Percentiles rank a stretch among this genome's conserved stretches.
These are phyloP conservation scores for Fistulinella prunicolor DNA, from an alignment of 768 basidiomycete species.

Conservation along the genomic window DNA sequence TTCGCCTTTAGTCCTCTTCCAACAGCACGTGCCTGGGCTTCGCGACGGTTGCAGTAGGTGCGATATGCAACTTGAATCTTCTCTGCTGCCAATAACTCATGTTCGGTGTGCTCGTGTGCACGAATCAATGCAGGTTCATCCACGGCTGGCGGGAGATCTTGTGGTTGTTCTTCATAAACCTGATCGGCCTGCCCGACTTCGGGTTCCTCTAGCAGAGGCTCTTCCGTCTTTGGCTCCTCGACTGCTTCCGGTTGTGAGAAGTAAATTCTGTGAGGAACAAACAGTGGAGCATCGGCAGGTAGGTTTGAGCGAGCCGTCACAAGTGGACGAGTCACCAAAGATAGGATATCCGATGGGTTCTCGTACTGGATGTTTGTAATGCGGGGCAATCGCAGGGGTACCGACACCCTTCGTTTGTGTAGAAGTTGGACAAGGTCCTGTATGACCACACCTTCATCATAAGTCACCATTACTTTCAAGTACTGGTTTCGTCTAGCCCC, in stretches of 20 bases:
- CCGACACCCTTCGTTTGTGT: slow-evolving; percentile 8
- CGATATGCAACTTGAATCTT: slow-evolving; percentile 23
- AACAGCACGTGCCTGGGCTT: slow-evolving; percentile 3
- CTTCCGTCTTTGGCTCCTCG: not conserved
- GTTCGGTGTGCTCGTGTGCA: slow-evolving; percentile 21
- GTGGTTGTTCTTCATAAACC: slow-evolving; percentile 12
- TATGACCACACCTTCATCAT: slow-evolving; percentile 4
- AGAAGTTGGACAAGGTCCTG: slow-evolving; percentile 24
- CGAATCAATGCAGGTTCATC: slow-evolving; percentile 17
- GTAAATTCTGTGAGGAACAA: slow-evolving; percentile 7
- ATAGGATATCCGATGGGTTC: slow-evolving; percentile 30
- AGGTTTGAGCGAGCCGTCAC: slow-evolving; percentile 13
- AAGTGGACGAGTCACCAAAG: slow-evolving; percentile 22
- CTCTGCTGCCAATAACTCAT: slow-evolving; percentile 25
- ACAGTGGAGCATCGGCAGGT: slow-evolving; percentile 13
- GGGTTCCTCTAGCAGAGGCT: not conserved
- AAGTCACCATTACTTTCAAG: slow-evolving; percentile 9
- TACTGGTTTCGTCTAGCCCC: not conserved
- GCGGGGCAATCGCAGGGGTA: slow-evolving; percentile 4
- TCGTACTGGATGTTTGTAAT: slow-evolving; percentile 33
- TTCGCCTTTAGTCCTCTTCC: slow-evolving; percentile 21
- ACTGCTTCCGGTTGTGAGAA: not conserved
- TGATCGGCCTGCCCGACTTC: slow-evolving; percentile 7
- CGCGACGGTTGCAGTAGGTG: slow-evolving; percentile 2
- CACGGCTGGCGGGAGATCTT: slow-evolving; percentile 1